A percentile compares a stretch with the other conserved stretches of the same genome.
These are phyloP conservation scores for Orobanche coerulescens DNA, from an alignment of 257 asterid genomes.

Conservation along the genomic window DNA sequence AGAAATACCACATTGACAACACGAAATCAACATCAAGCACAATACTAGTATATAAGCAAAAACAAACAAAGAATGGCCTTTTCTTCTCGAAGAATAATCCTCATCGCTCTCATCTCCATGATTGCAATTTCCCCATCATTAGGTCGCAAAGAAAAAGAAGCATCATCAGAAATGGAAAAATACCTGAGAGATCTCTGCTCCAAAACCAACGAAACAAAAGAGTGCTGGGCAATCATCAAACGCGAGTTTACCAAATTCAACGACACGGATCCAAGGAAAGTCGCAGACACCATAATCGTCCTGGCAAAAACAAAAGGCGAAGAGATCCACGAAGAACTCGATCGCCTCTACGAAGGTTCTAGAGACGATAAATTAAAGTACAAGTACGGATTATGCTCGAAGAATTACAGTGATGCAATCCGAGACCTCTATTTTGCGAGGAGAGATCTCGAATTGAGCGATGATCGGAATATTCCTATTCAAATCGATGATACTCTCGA, in stretches of 20 bases:
- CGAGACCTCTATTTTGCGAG: conserved; percentile 12
- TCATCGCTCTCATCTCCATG: conserved; percentile 1
- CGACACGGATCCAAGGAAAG: background rate
- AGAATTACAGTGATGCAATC: conserved; percentile 23
- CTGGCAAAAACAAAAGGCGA: conserved; percentile 14
- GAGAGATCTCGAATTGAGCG: background rate
- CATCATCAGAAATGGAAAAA: background rate
- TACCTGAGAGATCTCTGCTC: conserved; percentile 20
- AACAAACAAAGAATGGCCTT: conserved; percentile 18
- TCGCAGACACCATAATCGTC: conserved; percentile 13
- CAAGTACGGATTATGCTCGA: conserved; percentile 22
- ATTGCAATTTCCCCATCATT: conserved; percentile 4
- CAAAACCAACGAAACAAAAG: conserved; percentile 1
- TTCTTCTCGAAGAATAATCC: background rate
- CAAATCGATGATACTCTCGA: conserved; percentile 13
- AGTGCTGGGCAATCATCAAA: conserved; percentile 19
- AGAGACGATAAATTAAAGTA: background rate
- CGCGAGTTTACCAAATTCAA: conserved; percentile 9
- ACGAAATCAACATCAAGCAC: no score
- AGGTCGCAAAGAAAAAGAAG: background rate
- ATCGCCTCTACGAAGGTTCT: background rate
- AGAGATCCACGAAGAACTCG: background rate
- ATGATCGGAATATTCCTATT: background rate
- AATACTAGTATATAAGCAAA: no score
- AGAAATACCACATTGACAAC: no score